Evolutionary conservation across 176 grass and related monocot species (phyloP).

Genomic region (Sorghum bicolor): Sorghum_bicolor_NCBIv3 NC_012876.2:4440501-4441000

Average conservation of each 20-base stretch:
- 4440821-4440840: not conserved
- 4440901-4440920: not conserved
- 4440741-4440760: not conserved
- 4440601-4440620: not conserved
- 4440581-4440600: not conserved
- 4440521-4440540: not conserved
- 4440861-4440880: not conserved
- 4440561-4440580: not conserved
- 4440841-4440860: not conserved
- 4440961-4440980: not conserved
- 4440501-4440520: not conserved
- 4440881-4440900: not conserved
- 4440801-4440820: not conserved
- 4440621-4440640: not conserved
- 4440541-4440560: not conserved
- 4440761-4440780: not conserved
- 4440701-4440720: not conserved
- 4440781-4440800: conserved; percentile 19
- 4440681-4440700: too few relatives aligned
- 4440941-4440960: not conserved
- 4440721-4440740: not conserved
- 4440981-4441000: not conserved
- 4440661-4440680: not conserved
- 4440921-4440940: not conserved
- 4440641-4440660: not conserved